phyloP scores from a whole-genome alignment of 2,329 filamentous ascomycete species.

The Fusarium subtropicale region DNA sequence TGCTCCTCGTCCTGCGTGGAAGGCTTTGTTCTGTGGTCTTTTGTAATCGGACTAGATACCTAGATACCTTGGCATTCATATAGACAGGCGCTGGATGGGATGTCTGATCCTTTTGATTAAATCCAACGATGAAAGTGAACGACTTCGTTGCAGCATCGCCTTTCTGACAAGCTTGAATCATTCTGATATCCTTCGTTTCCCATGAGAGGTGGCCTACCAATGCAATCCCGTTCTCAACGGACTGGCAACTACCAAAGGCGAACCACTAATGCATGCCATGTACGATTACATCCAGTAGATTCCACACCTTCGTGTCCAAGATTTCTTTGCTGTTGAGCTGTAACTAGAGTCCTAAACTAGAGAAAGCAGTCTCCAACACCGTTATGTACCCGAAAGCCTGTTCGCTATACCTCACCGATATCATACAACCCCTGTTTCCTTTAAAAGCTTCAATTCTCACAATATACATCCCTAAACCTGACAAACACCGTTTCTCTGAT shows the following conservation, averaged over 20 bases:
- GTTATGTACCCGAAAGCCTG: background rate
- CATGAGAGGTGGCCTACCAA: background rate
- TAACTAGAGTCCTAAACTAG: constrained; percentile 1
- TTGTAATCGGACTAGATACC: constrained; percentile 20
- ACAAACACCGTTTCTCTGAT: constrained; percentile 47
- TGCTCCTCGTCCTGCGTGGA: constrained; percentile 39
- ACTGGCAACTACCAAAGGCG: background rate
- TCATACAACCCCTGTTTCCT: constrained; percentile 6
- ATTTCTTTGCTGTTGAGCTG: background rate
- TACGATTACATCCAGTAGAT: too few species aligned
- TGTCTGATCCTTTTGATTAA: background rate
- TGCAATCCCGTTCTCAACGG: background rate
- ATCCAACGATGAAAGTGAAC: background rate
- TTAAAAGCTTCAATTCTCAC: constrained; percentile 21
- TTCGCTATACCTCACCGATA: background rate
- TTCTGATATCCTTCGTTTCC: background rate
- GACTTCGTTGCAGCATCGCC: background rate
- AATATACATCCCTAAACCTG: constrained; percentile 34
- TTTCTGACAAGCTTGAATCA: background rate
- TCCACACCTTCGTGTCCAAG: background rate
- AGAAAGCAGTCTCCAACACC: background rate
- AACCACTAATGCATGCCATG: background rate
- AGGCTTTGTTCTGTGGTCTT: constrained; percentile 47
- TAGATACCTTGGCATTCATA: background rate
- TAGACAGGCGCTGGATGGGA: background rate